phyloP scores from a whole-genome alignment of 805 yeast genomes.

The Debaryomyces tyrocola region DNA sequence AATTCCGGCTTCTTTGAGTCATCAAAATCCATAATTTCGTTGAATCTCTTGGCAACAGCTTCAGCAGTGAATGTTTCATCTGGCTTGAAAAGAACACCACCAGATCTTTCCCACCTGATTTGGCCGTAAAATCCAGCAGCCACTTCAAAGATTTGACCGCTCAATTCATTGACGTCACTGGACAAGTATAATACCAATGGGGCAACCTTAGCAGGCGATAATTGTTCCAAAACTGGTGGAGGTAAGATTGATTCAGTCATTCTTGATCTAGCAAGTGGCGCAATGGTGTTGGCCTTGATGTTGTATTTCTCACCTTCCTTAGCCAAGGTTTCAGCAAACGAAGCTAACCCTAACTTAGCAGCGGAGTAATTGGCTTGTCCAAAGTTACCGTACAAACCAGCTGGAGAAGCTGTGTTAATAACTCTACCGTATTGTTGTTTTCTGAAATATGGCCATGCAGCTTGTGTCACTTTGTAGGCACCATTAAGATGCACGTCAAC shows the following conservation, averaged over 20 bases:
- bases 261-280: constrained; percentile 93
- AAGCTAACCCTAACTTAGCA: constrained; percentile 87
- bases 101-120: constrained; percentile 91
- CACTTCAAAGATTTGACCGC: constrained; percentile 81
- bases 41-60: constrained; percentile 68
- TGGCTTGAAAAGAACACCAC: constrained; percentile 82
- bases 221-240: constrained; percentile 73
- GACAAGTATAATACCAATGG: constrained; percentile 83
- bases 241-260: constrained; percentile 94
- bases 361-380: constrained; percentile 97
- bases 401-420: constrained; percentile 94
- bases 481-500: constrained; percentile 89
- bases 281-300: constrained; percentile 82
- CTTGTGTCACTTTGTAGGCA: constrained; percentile 77
- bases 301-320: constrained; percentile 89
- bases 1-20: constrained; percentile 52
- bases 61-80: constrained; percentile 80
- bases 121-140: constrained; percentile 94
- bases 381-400: constrained; percentile 94
- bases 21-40: constrained; percentile 62
- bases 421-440: constrained; percentile 86
- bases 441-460: constrained; percentile 90
- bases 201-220: constrained; percentile 87
- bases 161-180: constrained; percentile 58
- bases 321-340: constrained; percentile 90